Evolutionary conservation across 2,329 filamentous ascomycete genomes (phyloP).

Genomic region (Penicillium frequentans): DNA sequence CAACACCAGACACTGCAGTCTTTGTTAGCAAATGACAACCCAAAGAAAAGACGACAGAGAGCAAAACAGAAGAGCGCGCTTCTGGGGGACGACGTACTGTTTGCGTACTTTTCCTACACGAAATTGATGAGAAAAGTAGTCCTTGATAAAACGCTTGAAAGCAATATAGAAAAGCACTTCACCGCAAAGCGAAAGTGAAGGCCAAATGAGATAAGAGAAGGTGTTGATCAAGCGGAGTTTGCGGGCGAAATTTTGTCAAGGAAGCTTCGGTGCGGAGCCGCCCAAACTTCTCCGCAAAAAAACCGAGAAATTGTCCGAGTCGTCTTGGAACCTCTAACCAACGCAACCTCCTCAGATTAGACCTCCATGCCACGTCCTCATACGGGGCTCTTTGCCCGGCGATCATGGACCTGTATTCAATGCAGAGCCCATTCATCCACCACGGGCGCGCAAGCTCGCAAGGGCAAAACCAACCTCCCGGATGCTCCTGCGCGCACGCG

Average conservation of each 20-base stretch:
- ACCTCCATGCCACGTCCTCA: constrained; percentile 30
- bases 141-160: neutral
- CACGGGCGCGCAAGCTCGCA: constrained; percentile 26
- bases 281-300: constrained; percentile 8
- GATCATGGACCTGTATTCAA: constrained; percentile 38
- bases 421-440: constrained; percentile 37
- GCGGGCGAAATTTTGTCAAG: constrained; percentile 24
- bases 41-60: neutral
- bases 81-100: neutral
- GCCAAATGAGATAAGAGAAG: neutral
- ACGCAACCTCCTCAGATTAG: neutral
- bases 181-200: neutral
- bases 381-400: constrained; percentile 26
- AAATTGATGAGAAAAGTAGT: neutral
- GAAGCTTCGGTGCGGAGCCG: constrained; percentile 21
- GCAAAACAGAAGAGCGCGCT: neutral
- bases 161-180: neutral
- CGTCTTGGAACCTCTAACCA: neutral
- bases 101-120: neutral
- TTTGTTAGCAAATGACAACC: constrained; percentile 19
- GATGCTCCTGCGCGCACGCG: constrained; percentile 69
- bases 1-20: constrained; percentile 34
- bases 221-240: constrained; percentile 14
- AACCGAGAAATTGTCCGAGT: neutral
- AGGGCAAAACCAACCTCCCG: constrained; percentile 42